phyloP scores from a whole-genome alignment of 495 filamentous ascomycete genomes.

The Penicillium steckii region DNA sequence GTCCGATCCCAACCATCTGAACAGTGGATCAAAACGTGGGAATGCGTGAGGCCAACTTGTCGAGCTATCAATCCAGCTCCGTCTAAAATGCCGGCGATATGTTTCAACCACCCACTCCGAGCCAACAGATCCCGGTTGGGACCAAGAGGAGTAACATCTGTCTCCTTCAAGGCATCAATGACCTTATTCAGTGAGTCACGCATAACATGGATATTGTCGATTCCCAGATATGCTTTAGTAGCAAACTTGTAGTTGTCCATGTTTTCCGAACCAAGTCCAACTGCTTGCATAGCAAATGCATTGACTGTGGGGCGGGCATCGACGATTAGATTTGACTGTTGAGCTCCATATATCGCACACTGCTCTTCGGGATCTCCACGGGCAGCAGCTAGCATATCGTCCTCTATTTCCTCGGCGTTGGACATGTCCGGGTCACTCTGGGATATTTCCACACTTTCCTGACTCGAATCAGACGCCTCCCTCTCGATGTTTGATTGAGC shows the following conservation, averaged over 20 bases:
- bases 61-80: conserved; percentile 81
- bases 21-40: conserved; percentile 94
- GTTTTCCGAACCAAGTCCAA: conserved; percentile 92
- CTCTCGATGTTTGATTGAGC: conserved; percentile 41
- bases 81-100: conserved; percentile 81
- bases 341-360: conserved; percentile 80
- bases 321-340: conserved; percentile 93
- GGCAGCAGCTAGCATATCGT: conserved; percentile 61
- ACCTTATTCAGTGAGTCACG: conserved; percentile 86
- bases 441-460: conserved; percentile 47
- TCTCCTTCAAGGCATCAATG: conserved; percentile 86
- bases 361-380: conserved; percentile 40
- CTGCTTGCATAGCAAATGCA: conserved; percentile 91
- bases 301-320: conserved; percentile 96
- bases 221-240: conserved; percentile 91
- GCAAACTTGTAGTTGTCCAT: conserved; percentile 97
- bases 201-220: conserved; percentile 99
- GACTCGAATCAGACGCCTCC: conserved; percentile 58
- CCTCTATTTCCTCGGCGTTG: conserved; percentile 68
- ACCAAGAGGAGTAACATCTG: conserved; percentile 79
- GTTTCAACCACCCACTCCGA: conserved; percentile 89
- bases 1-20: conserved; percentile 99
- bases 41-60: conserved; percentile 87
- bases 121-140: conserved; percentile 79
- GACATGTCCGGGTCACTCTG: conserved; percentile 42